phyloP scores from a whole-genome alignment of 768 basidiomycete species.

The Termitomyces sp. region DNA sequence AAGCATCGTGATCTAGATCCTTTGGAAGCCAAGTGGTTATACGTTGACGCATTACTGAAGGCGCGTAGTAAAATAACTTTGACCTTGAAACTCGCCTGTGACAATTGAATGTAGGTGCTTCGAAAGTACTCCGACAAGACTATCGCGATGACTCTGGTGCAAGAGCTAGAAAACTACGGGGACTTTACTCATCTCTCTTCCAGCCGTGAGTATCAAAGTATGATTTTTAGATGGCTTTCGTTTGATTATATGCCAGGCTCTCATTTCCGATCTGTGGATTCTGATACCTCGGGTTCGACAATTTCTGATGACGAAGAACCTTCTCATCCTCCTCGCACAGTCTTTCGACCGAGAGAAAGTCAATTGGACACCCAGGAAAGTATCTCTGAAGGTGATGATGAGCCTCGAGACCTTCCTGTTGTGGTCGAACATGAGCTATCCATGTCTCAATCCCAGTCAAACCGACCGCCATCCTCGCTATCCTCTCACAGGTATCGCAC shows the following conservation, averaged over 20 bases:
- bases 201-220: conserved; percentile 46
- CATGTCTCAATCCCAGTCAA: conserved; percentile 36
- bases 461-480: conserved; percentile 72
- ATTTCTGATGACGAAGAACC: conserved; percentile 36
- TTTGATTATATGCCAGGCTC: conserved; percentile 28
- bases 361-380: conserved; percentile 31
- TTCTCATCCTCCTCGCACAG: conserved; percentile 13
- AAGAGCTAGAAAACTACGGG: conserved; percentile 74
- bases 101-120: conserved; percentile 52
- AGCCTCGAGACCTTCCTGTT: conserved; percentile 38
- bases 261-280: conserved; percentile 45
- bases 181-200: conserved; percentile 61
- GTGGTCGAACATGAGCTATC: conserved; percentile 21
- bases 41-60: conserved; percentile 85
- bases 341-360: conserved; percentile 19
- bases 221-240: background rate
- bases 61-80: conserved; percentile 31
- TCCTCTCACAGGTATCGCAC: conserved; percentile 80
- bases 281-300: conserved; percentile 65
- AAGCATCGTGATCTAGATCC: conserved; percentile 82
- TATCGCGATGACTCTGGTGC: conserved; percentile 65
- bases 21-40: conserved; percentile 82
- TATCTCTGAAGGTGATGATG: conserved; percentile 46
- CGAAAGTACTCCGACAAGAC: conserved; percentile 84
- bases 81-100: background rate